Conservation (phyloP, 2,329 filamentous ascomycete genomes). For the Arachnomyces sp. region DNA sequence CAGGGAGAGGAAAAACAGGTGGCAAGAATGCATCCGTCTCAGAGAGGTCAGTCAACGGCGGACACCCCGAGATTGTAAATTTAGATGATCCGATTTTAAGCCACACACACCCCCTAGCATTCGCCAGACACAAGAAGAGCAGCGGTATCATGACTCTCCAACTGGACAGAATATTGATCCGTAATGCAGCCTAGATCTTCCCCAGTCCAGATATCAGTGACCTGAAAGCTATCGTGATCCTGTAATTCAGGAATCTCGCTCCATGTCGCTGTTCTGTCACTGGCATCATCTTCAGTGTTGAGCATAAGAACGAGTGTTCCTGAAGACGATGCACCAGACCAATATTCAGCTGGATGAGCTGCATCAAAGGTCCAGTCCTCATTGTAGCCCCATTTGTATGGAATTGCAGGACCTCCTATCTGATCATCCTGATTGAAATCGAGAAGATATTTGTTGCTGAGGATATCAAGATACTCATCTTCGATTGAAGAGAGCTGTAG, state of each 20-base stretch:
- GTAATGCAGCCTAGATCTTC: constrained; percentile 10
- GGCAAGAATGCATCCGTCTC: too few relatives aligned
- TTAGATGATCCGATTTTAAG: too few relatives aligned
- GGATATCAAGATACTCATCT: constrained; percentile 30
- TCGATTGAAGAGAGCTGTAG: constrained; percentile 29
- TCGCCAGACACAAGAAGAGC: constrained; percentile 8
- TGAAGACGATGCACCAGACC: constrained; percentile 25
- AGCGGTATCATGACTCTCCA: constrained; percentile 4
- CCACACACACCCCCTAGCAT: too few relatives aligned
- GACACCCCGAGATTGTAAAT: too few relatives aligned
- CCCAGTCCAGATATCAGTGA: constrained; percentile 7
- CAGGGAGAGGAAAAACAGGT: too few relatives aligned
- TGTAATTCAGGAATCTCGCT: constrained; percentile 6
- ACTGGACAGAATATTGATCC: neutral
- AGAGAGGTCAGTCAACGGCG: too few relatives aligned
- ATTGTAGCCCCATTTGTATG: constrained; percentile 33
- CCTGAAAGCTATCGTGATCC: constrained; percentile 13
- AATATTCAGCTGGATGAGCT: constrained; percentile 28
- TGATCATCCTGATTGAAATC: constrained; percentile 42
- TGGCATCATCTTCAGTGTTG: neutral
- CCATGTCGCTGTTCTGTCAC: constrained; percentile 4
- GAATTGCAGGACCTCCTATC: constrained; percentile 37
- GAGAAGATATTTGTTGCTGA: constrained; percentile 36
- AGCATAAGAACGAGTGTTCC: constrained; percentile 25
- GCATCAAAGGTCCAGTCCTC: constrained; percentile 28